Base-by-base conservation (phyloP, 768 basidiomycete species). In the Agaricus sinodeliciosus region DNA sequence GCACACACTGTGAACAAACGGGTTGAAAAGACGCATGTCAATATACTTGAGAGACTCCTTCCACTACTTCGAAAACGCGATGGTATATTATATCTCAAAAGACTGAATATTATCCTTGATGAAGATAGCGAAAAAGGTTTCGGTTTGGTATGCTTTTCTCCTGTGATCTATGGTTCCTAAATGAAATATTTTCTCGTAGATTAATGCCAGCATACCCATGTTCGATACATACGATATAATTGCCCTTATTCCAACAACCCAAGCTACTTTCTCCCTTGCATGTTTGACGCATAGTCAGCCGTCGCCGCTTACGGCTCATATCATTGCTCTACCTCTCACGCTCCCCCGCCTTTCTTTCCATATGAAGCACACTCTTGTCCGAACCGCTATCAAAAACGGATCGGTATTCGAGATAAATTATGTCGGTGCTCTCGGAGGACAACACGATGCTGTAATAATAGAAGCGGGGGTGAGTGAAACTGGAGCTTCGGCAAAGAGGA, bases 101-200 rank as follows among this genome's bases (percentile, higher is more conserved):
- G 90, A 45, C 63, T 94, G 51, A 90, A 83, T n/a, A 84, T 94
- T 46, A 72, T 87, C 9, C 74, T 92, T 8, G 85, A 91, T 56
- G 82, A 90, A 60, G 87, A 85, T 39, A 91, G 90, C 60, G 88
- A 92, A 64, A 91, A 90, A 64, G 87, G 90, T 1, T 87, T 88
- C 60, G 88, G 90, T 27, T 64, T 92, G 64, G 89, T 92, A 52
- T 58, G 75, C 1, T 12, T 68, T 9, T 16, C 31, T 9, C 11
- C 22, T n/a, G 15, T 27, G 9, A 9, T 25, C 37, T 26, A 39
- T 39, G 31, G 36, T 36, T 28, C 26, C n/a, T 4, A 8, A 13
- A 35, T 28, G 8, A 26, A 31, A n/a, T 16, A 37, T 31, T n/a
- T 16, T 19, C 8, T 43, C 26, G 9, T 27, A 93, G 91, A 85